Evolutionary conservation across 164 flowering plant genomes (phyloP), one percentile per base, ranked within the genome.

Genomic region (Euptelea pleiosperma): DNA sequence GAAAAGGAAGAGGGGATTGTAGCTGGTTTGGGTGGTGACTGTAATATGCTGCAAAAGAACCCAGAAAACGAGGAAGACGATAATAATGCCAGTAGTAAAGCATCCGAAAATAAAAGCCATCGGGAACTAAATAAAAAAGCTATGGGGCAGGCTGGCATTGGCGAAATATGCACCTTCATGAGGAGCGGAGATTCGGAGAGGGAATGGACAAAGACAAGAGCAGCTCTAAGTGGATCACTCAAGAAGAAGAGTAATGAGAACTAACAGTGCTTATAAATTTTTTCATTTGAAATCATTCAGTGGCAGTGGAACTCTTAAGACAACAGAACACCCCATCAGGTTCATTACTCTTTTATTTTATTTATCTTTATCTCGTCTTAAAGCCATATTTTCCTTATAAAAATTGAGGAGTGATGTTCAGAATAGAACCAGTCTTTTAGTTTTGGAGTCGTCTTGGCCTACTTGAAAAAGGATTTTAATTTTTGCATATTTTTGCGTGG

Each of bases 101-200:
- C 35, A 24, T 14, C 54, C 6, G 55, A 10, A 39, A 74, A 51
- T 47, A 55, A 58, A 48, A 29, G n/a, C 40, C n/a, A 36, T 10
- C 24, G 5, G 36, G 55, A 40, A 34, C 56, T 36, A 55, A 69
- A 44, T 35, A 64, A 61, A 30, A 41, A 11, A 18, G 50, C 63
- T 1, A 19, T 12, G 5, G 58, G 4, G 24, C 63, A 52, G 19
- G 46, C 56, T 33, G 50, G n/a, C 9, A 50, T 66, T 14, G 76
- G 72, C 24, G 84, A 80, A 58, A 61, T 66, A 44, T 83, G 89
- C 73, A 46, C 76, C 3, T 91, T 91, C 67, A 79, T 82, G 87
- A 82, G 86, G 56, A 78, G 68, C 70, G 79, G 72, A 19, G 71
- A 75, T 60, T 91, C 94, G 8, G 37, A 84, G 72, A 84, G 67